These are phyloP conservation scores for Tylopilus sp. DNA, from an alignment of 1,284 basidiomycete species.

Conservation along the genomic window DNA sequence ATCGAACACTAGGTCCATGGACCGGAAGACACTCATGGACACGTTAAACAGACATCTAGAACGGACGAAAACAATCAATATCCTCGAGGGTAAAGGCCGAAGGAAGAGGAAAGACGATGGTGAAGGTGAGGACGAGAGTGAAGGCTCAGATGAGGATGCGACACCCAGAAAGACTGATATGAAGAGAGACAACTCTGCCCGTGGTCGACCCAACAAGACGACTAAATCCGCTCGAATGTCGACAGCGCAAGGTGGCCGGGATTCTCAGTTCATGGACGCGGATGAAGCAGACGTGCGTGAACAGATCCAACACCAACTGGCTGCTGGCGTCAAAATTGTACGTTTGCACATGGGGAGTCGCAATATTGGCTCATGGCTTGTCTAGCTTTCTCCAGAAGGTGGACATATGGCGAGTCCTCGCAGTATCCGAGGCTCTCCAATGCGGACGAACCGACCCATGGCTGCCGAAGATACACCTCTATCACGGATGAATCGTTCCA, in stretches of 20 bases:
- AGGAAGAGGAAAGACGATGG: conserved; percentile 35
- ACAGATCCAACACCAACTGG: conserved; percentile 80
- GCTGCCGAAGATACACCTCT: conserved; percentile 38
- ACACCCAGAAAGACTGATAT: conserved; percentile 51
- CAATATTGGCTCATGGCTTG: conserved; percentile 12
- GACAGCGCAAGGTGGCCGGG: conserved; percentile 49
- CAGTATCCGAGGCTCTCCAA: conserved; percentile 63
- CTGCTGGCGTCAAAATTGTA: conserved; percentile 69
- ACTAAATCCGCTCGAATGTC: conserved; percentile 37
- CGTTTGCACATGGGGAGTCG: conserved; percentile 25
- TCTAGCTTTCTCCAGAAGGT: conserved; percentile 50
- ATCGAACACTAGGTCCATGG: conserved; percentile 56
- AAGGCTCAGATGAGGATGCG: conserved; percentile 42
- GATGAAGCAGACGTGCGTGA: conserved; percentile 83
- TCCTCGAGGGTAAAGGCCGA: conserved; percentile 70
- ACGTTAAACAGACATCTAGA: conserved; percentile 82
- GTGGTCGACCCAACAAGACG: conserved; percentile 31
- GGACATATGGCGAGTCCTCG: conserved; percentile 58
- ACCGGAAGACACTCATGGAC: conserved; percentile 78
- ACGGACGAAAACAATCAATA: conserved; percentile 80
- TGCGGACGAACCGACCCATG: conserved; percentile 42
- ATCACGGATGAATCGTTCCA: conserved; percentile 36
- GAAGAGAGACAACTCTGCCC: conserved; percentile 37
- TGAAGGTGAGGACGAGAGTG: conserved; percentile 37
- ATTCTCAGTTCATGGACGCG: conserved; percentile 88